Evolutionary conservation across 208 protist genomes (phyloP).

Genomic region (Trypanosoma mega): DNA sequence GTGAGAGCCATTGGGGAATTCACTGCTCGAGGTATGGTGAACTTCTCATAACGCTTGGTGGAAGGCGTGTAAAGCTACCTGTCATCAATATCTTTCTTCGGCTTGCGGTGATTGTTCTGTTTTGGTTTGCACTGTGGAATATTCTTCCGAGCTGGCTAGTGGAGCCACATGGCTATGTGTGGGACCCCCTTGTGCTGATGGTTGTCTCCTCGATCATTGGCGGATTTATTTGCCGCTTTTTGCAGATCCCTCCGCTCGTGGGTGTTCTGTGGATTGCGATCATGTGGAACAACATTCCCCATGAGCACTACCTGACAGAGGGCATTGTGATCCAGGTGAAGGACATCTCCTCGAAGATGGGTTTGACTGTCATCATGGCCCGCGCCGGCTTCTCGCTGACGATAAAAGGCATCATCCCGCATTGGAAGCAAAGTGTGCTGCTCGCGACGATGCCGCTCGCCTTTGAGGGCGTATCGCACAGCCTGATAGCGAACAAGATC

Average conservation of each 20-base stretch:
- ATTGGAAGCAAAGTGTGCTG: slow-evolving; percentile 72
- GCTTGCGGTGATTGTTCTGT: slow-evolving; percentile 46
- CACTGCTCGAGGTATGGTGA: slow-evolving; percentile 40
- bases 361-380: slow-evolving; percentile 71
- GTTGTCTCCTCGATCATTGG: slow-evolving; percentile 64
- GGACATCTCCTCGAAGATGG: slow-evolving; percentile 62
- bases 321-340: slow-evolving; percentile 54
- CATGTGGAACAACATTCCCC: slow-evolving; percentile 81
- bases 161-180: slow-evolving; percentile 73
- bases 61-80: slow-evolving; percentile 47
- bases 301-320: slow-evolving; percentile 54
- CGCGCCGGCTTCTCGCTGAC: slow-evolving; percentile 74
- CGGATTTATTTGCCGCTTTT: slow-evolving; percentile 61
- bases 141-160: slow-evolving; percentile 58
- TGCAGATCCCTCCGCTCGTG: slow-evolving; percentile 76
- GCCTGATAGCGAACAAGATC: slow-evolving; percentile 67
- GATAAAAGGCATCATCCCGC: slow-evolving; percentile 56
- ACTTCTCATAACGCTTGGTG: slow-evolving; percentile 47
- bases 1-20: slow-evolving; percentile 43
- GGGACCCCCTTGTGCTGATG: slow-evolving; percentile 64
- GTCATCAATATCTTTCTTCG: slow-evolving; percentile 69
- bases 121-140: slow-evolving; percentile 73
- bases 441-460: slow-evolving; percentile 64
- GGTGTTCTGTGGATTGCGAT: slow-evolving; percentile 79
- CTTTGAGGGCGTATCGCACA: slow-evolving; percentile 60